Conservation (phyloP, 2,329 filamentous ascomycete genomes). For the Colletotrichum graminicola region DNA sequence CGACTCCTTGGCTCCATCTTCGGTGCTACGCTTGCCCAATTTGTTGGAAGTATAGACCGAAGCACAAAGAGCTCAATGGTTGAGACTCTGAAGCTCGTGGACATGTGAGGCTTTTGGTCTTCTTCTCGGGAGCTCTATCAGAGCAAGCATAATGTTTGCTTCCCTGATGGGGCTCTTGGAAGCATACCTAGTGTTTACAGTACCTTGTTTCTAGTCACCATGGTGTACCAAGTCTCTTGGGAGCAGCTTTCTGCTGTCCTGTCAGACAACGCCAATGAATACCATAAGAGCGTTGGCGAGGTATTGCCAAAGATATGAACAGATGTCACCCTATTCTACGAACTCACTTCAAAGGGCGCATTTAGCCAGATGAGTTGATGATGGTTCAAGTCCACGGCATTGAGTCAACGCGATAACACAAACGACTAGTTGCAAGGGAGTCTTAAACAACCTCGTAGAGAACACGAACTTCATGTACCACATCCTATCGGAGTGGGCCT, state of each 20-base stretch:
- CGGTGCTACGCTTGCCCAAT: neutral
- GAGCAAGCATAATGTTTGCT: neutral
- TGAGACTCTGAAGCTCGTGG: neutral
- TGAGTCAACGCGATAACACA: neutral
- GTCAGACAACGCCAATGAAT: constrained; percentile 9
- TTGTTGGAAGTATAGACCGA: constrained; percentile 5
- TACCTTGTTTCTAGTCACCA: neutral
- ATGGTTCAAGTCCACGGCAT: neutral
- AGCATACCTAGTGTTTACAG: constrained; percentile 6
- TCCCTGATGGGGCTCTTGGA: neutral
- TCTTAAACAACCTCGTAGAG: constrained; percentile 8
- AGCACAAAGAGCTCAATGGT: neutral
- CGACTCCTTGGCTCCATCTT: constrained; percentile 13
- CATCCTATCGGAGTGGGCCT: constrained; percentile 12
- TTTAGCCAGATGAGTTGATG: constrained; percentile 22
- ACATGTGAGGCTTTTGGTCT: neutral
- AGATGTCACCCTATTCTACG: constrained; percentile 15
- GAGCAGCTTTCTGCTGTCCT: constrained; percentile 6
- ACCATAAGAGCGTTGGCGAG: constrained; percentile 22
- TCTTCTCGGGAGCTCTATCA: neutral
- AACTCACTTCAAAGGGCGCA: neutral
- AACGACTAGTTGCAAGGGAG: neutral
- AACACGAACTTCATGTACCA: constrained; percentile 33
- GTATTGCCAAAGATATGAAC: constrained; percentile 26
- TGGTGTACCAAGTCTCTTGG: constrained; percentile 7